phyloP scores from a whole-genome alignment of 345 rosid genomes.

The Citrus reticulata region DNA sequence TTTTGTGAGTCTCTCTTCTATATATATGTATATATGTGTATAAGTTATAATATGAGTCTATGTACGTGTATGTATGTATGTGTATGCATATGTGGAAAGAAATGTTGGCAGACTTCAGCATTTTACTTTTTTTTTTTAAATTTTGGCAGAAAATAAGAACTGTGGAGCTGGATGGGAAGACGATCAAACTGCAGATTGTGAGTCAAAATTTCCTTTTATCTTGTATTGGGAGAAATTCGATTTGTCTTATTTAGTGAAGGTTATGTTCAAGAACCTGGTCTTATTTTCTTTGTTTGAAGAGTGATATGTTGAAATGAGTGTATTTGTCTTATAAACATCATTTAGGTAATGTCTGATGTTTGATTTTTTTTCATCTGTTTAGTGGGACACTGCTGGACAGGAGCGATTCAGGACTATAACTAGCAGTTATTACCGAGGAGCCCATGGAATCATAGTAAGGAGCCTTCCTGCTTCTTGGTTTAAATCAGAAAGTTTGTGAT shows the following conservation, averaged over 20 bases:
- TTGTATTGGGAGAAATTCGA: background rate
- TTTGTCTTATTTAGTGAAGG: background rate
- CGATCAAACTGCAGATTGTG: conserved; percentile 73
- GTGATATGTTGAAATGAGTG: no score
- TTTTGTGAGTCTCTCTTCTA: conserved; percentile 46
- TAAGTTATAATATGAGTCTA: background rate
- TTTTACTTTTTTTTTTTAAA: background rate
- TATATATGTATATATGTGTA: background rate
- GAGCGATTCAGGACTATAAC: conserved; percentile 92
- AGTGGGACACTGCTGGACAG: conserved; percentile 97
- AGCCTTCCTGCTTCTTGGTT: background rate
- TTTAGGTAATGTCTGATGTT: background rate
- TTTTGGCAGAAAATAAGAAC: conserved; percentile 65
- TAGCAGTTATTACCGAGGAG: conserved; percentile 92
- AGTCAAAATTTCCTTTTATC: conserved; percentile 12
- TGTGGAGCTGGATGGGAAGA: conserved; percentile 76
- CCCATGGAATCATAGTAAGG: conserved; percentile 86
- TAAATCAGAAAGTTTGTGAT: background rate
- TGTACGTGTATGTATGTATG: background rate
- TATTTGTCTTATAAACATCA: no score
- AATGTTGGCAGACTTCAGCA: background rate
- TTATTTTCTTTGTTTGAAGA: background rate
- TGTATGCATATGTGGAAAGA: background rate
- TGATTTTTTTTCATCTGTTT: conserved; percentile 14
- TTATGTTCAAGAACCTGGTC: background rate